These are phyloP conservation scores for Trichoderma erinaceum DNA, from an alignment of 495 filamentous ascomycete species.

Conservation along the genomic window DNA sequence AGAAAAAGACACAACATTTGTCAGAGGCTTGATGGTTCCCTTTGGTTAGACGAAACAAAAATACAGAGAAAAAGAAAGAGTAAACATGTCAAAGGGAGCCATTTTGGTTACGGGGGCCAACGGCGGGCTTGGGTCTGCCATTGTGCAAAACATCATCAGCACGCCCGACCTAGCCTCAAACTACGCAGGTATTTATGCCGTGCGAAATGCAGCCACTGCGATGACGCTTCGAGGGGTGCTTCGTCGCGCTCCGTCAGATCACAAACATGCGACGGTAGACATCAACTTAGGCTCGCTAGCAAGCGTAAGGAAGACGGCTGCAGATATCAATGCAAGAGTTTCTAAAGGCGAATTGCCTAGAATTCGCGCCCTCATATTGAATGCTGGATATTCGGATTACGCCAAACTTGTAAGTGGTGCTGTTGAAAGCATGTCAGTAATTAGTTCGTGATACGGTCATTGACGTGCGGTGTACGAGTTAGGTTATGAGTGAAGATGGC, in stretches of 20 bases:
- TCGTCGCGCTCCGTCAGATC: conserved; percentile 25
- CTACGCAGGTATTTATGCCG: conserved; percentile 37
- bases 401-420: not conserved
- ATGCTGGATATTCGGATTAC: conserved; percentile 36
- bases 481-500: conserved; percentile 32
- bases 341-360: conserved; percentile 33
- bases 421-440: not conserved
- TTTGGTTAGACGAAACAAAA: not conserved
- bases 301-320: conserved; percentile 35
- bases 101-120: conserved; percentile 54
- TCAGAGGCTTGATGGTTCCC: no score
- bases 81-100: conserved; percentile 27
- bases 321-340: conserved; percentile 32
- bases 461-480: not conserved
- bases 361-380: conserved; percentile 40
- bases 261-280: conserved; percentile 28
- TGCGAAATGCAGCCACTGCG: conserved; percentile 35
- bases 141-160: conserved; percentile 39
- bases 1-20: no score
- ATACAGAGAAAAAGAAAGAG: not conserved
- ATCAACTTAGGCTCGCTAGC: conserved; percentile 39
- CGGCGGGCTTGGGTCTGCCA: conserved; percentile 41
- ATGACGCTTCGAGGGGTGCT: conserved; percentile 25
- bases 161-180: conserved; percentile 29
- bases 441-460: not conserved